These are phyloP conservation scores for Claviceps humidiphila DNA, from an alignment of 2,329 filamentous ascomycete species.

Conservation along the genomic window DNA sequence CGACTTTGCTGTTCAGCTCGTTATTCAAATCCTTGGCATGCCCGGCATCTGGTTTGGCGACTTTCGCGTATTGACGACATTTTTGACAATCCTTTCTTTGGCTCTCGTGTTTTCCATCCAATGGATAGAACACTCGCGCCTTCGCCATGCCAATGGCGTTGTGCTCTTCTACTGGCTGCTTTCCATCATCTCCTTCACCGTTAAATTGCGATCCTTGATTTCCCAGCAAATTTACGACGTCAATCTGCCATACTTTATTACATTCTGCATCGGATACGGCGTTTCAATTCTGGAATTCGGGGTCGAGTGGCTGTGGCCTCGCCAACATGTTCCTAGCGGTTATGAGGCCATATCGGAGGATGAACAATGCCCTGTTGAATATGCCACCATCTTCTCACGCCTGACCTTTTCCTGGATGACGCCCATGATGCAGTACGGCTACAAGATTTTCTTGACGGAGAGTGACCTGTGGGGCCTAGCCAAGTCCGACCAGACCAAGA, in stretches of 20 bases:
- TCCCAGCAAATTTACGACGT: conserved; percentile 59
- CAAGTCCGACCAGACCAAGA: conserved; percentile 62
- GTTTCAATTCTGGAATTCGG: conserved; percentile 58
- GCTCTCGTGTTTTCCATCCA: conserved; percentile 65
- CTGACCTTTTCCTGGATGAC: conserved; percentile 99
- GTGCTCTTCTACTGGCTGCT: conserved; percentile 89
- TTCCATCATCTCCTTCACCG: conserved; percentile 60
- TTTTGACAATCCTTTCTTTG: conserved; percentile 59
- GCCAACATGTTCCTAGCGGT: conserved; percentile 42
- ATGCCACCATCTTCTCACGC: conserved; percentile 84
- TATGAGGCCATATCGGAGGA: conserved; percentile 46
- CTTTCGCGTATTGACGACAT: conserved; percentile 74
- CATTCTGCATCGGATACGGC: conserved; percentile 59
- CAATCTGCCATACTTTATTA: conserved; percentile 61
- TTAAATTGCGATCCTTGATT: conserved; percentile 79
- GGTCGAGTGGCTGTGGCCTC: conserved; percentile 80
- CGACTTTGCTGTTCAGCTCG: conserved; percentile 58
- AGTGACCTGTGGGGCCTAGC: conserved; percentile 92
- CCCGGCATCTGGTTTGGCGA: conserved; percentile 61
- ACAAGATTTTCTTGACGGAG: conserved; percentile 82
- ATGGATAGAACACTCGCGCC: conserved; percentile 73
- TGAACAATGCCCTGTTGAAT: conserved; percentile 64
- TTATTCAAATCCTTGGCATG: conserved; percentile 60
- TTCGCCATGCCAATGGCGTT: conserved; percentile 74
- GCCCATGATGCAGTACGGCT: conserved; percentile 89